phyloP scores from a whole-genome alignment of 192 early-diverging fungal species.

The Umbelopsis isabellina region DNA sequence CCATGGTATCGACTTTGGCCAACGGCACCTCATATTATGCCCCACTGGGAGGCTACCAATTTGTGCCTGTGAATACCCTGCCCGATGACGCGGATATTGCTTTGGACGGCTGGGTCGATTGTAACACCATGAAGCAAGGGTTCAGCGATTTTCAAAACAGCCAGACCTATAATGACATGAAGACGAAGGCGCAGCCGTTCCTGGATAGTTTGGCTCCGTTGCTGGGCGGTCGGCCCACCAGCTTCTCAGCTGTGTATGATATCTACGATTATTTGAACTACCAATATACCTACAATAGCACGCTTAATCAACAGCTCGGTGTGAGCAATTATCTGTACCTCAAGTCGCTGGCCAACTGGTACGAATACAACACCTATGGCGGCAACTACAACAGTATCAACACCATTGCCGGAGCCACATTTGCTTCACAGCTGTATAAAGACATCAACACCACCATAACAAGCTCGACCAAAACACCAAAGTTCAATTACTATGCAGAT shows the following conservation, averaged over 20 bases:
- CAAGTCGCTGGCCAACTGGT: conserved; percentile 22
- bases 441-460: conserved; percentile 22
- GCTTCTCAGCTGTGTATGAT: conserved; percentile 1
- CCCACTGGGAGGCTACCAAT: conserved; percentile 15
- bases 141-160: conserved; percentile 1
- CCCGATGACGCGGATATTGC: conserved; percentile 1
- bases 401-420: conserved; percentile 21
- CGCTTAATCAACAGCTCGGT: neutral
- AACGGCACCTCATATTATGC: conserved; percentile 5
- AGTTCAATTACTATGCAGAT: conserved; percentile 11
- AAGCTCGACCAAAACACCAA: conserved; percentile 19
- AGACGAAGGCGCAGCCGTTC: neutral
- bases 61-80: neutral
- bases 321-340: conserved; percentile 10
- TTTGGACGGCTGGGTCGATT: conserved; percentile 20
- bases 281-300: conserved; percentile 13
- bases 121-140: conserved; percentile 8
- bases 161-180: neutral
- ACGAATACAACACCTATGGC: conserved; percentile 18
- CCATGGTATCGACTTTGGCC: conserved; percentile 6
- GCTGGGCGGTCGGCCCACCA: conserved; percentile 5
- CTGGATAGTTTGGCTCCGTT: conserved; percentile 1
- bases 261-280: conserved; percentile 18
- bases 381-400: conserved; percentile 22
- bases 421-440: conserved; percentile 11